phyloP scores from a whole-genome alignment of 441 rosid genomes.

The Gossypium aridum region DNA sequence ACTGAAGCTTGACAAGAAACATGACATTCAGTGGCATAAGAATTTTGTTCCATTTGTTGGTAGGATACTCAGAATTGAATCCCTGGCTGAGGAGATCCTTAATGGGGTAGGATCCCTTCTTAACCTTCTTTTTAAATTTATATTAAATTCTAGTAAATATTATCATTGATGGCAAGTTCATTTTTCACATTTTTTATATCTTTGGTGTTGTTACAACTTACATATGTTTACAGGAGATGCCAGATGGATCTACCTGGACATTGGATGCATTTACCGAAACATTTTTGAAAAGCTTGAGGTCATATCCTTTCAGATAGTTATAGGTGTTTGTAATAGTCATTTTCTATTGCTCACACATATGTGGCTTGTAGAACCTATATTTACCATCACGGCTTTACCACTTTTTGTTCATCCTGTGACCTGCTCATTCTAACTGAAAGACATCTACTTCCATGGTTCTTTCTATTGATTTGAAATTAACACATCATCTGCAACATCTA shows the following conservation, averaged over 20 bases:
- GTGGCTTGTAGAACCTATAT: neutral
- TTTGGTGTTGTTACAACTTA: slow-evolving; percentile 26
- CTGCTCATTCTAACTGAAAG: neutral
- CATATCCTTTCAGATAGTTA: slow-evolving; percentile 69
- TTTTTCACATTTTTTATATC: neutral
- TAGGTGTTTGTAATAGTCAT: slow-evolving; percentile 2
- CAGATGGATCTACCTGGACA: slow-evolving; percentile 52
- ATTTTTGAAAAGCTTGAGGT: slow-evolving; percentile 46
- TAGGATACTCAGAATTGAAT: slow-evolving; percentile 73
- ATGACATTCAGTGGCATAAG: slow-evolving; percentile 62
- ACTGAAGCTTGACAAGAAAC: slow-evolving; percentile 64
- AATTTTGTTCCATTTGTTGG: slow-evolving; percentile 60
- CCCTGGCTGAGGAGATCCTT: slow-evolving; percentile 78
- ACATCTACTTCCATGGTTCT: neutral
- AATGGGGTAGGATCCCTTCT: slow-evolving; percentile 36
- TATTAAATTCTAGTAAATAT: neutral
- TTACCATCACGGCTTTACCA: neutral
- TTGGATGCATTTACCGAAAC: slow-evolving; percentile 53
- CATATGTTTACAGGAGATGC: slow-evolving; percentile 32
- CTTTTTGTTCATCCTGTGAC: neutral
- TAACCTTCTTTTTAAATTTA: neutral
- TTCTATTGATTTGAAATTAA: neutral
- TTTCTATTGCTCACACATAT: slow-evolving; percentile 3
- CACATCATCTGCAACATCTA: neutral
- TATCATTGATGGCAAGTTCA: neutral